Evolutionary conservation across 139 green algal species (phyloP).

Genomic region (Desmodesmus armatus): DNA sequence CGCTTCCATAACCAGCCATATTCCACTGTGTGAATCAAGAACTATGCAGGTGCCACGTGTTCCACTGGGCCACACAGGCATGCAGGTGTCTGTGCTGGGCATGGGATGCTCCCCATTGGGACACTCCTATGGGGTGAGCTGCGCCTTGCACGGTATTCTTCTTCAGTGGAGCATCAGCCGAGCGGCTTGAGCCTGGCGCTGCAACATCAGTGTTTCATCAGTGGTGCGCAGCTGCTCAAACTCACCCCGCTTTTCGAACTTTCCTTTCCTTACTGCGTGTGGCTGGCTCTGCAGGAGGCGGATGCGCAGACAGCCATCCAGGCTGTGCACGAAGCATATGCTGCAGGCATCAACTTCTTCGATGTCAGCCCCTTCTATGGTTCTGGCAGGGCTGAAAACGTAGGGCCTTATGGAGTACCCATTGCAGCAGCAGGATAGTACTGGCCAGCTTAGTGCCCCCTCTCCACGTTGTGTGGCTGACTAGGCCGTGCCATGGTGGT

Average conservation of each 20-base stretch:
- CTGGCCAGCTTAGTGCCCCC: too few relatives aligned
- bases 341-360: slow-evolving; percentile 94
- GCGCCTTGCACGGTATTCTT: neutral
- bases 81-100: slow-evolving; percentile 5
- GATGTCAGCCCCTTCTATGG: slow-evolving; percentile 97
- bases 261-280: neutral
- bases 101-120: slow-evolving; percentile 28
- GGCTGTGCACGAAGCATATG: slow-evolving; percentile 85
- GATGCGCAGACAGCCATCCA: slow-evolving; percentile 69
- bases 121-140: slow-evolving; percentile 18
- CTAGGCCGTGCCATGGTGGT: too few relatives aligned
- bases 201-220: too few relatives aligned
- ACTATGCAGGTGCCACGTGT: neutral
- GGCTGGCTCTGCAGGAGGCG: slow-evolving; percentile 61
- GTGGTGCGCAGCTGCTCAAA: too few relatives aligned
- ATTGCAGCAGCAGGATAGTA: too few relatives aligned
- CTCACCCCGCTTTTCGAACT: too few relatives aligned
- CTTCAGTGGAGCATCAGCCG: neutral
- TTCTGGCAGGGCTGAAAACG: slow-evolving; percentile 80
- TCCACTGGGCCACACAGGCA: neutral
- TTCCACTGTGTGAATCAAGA: neutral
- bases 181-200: too few relatives aligned
- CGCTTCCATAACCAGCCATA: too few relatives aligned
- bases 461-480: too few relatives aligned
- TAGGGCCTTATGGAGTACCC: too few relatives aligned